phyloP scores from a whole-genome alignment of 306 rosid species.

The Astragalus membranaceus region DNA sequence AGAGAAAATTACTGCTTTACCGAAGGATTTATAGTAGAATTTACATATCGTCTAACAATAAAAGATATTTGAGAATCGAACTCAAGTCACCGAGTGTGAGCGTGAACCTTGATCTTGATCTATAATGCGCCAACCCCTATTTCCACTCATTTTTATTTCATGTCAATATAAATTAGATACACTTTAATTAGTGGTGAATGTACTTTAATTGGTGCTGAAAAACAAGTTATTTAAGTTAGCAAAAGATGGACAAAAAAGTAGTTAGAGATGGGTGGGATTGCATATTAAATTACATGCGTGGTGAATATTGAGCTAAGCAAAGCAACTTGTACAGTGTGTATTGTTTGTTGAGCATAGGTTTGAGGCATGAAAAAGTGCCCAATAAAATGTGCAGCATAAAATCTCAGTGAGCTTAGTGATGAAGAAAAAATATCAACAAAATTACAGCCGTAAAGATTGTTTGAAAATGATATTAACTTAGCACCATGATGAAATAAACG shows the following conservation, averaged over 20 bases:
- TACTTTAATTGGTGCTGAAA: neutral
- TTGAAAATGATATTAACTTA: neutral
- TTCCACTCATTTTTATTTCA: neutral
- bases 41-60: no score
- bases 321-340: conserved; percentile 6
- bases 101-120: no score
- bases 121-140: no score
- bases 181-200: neutral
- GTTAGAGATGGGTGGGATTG: neutral
- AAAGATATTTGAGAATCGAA: no score
- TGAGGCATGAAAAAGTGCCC: conserved; percentile 15
- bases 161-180: conserved; percentile 1
- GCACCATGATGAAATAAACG: neutral
- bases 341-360: neutral
- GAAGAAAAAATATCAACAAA: conserved; percentile 3
- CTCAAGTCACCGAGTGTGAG: no score
- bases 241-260: neutral
- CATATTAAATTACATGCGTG: neutral
- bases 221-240: no score
- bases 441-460: neutral
- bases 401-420: conserved; percentile 27
- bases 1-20: no score
- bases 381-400: conserved; percentile 10
- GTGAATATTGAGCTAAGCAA: conserved; percentile 14
- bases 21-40: no score